Evolutionary conservation across 495 filamentous ascomycete species (phyloP).

Genomic region (Rhizodiscina lignyota): DNA sequence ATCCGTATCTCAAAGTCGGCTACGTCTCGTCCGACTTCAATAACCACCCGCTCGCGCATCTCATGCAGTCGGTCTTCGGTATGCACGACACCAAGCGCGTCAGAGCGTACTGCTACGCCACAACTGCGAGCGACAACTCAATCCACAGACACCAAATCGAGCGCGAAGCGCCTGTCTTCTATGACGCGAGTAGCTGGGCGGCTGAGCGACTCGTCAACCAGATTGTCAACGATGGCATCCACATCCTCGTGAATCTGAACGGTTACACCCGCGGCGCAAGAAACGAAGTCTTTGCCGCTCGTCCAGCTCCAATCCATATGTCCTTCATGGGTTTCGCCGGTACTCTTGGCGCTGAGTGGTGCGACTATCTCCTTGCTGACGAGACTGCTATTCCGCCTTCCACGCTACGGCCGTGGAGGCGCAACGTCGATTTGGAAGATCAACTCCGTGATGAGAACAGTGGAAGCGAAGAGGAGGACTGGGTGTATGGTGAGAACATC

Average conservation of each 20-base stretch:
- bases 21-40: constrained; percentile 99
- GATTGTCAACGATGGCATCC: constrained; percentile 84
- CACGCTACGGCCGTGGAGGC: constrained; percentile 62
- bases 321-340: constrained; percentile 99
- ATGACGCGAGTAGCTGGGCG: constrained; percentile 76
- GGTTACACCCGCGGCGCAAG: constrained; percentile 94
- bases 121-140: constrained; percentile 81
- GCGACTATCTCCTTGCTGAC: constrained; percentile 92
- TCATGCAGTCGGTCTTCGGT: constrained; percentile 99
- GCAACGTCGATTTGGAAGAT: constrained; percentile 58
- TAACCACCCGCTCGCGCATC: constrained; percentile 88
- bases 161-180: constrained; percentile 79
- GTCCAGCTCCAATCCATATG: constrained; percentile 95
- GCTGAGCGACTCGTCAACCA: constrained; percentile 74
- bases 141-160: constrained; percentile 89
- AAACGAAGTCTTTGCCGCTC: constrained; percentile 93
- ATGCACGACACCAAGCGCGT: constrained; percentile 59
- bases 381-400: constrained; percentile 67
- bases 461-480: constrained; percentile 41
- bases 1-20: constrained; percentile 71
- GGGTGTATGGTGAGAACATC: constrained; percentile 96
- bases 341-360: constrained; percentile 94
- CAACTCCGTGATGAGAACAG: constrained; percentile 52
- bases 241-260: constrained; percentile 94
- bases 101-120: constrained; percentile 92